Base-by-base conservation (phyloP, 495 filamentous ascomycete species). In the Pseudotulostoma volvatum region DNA sequence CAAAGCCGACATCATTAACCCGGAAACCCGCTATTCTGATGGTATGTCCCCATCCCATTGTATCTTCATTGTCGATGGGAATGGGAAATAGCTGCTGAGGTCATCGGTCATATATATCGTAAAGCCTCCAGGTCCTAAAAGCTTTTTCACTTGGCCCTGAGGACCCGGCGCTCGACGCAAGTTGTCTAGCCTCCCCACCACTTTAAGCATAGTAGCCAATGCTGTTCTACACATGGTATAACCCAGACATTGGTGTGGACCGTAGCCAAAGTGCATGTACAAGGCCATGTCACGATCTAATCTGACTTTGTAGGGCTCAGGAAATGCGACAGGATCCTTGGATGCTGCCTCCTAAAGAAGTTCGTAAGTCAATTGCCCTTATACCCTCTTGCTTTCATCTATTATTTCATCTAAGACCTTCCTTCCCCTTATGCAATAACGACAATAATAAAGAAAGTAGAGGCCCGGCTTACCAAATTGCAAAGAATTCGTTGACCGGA, bases 91-190 rank as follows among this genome's bases (percentile, higher is more conserved):
- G n/a, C 61, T 61, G 15, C 75, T 79, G 52, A 77, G 73, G 48
- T 87, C 74, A 38, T 77, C 70, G 31, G 70, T 69, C 68, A 88
- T 70, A 40, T 85, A 87, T 38, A 73, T 60, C 9, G 70, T 68
- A 38, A 70, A 67, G 0, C 70, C 77, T 11, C 66, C 72, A 1
- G 63, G 58, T 7, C 60, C 64, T 0, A 58, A 47, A 3, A 84
- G 56, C 51, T 66, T 76, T 61, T 84, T 86, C 40, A 86, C 50
- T 40, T 74, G 56, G 1, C 82, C 83, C 57, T 80, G 73, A 3
- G 64, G 55, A 0, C 81, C 81, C 0, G 71, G 63, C 0, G 74
- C 74, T 34, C 76, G 70, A 7, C 76, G 65, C 8, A 87, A 49
- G 9, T 68, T 68, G 37, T 71, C 59, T 40, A 74, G 40, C 21